Base-by-base conservation (phyloP, 2,329 filamentous ascomycete genomes). In the Aureobasidium namibiae region DNA sequence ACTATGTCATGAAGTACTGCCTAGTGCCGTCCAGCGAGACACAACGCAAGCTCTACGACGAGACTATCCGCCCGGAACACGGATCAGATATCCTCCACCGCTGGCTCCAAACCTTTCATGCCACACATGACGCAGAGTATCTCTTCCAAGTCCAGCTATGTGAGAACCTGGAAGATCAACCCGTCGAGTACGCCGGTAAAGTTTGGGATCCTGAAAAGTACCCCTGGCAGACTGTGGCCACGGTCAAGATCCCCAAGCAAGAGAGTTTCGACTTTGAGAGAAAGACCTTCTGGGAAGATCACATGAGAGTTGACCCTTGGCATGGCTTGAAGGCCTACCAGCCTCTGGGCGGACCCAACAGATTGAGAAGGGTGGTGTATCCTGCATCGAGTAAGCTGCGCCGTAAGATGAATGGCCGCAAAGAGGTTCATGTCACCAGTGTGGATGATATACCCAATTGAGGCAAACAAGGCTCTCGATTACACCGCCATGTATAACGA, bases 1-100 rank as follows among this genome's bases (percentile, higher is more conserved):
- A 75, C 53, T 77, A 77, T 60, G 72, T 79, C 2, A 71, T 73
- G 53, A 80, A 80, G 62, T 79, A 78, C 62, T 72, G 71, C 56
- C 70, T 80, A 29, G 72, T 77, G 6, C 78, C 77, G 0, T 72
- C 68, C 14, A 67, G 67, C 2, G 68, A 74, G 4, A 74, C 69
- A 1, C 74, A 78, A 64, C 70, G 69, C 49, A 74, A 73, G 53
- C 68, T 75, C 1, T 69, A 70, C 38, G 69, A 72, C 18, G 70
- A 78, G 60, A 71, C 67, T 0, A 69, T 75, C 36, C 72, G 73
- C 38, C 68, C 69, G 3, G 67, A 73, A 6, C 62, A 72, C 49
- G 65, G 66, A 11, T 66, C 72, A 34, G 69, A 75, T 61, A 69
- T 76, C 56, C 66, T 75, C 16, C 71, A 73, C 53, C 64, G 69